A percentile compares a stretch with the other conserved stretches of the same genome.
Evolutionary conservation across 2,329 filamentous ascomycete genomes (phyloP).

Genomic region (Phialocephala subalpina): DNA sequence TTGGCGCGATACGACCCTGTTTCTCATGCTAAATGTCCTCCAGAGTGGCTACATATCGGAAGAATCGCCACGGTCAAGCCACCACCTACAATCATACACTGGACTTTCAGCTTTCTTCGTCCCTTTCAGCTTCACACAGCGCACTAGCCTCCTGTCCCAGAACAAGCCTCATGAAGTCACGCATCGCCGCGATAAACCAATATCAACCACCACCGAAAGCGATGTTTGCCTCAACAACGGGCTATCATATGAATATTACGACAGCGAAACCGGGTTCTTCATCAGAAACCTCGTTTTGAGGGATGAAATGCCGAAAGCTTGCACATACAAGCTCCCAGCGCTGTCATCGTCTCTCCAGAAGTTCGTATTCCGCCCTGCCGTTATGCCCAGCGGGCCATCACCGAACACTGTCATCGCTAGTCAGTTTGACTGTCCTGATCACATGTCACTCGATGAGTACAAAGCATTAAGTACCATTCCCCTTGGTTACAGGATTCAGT

Average conservation of each 20-base stretch:
- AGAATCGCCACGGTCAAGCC: background rate
- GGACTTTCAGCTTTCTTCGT: constrained; percentile 17
- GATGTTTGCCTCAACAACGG: constrained; percentile 24
- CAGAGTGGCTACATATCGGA: background rate
- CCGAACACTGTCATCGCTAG: constrained; percentile 52
- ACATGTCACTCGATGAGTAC: constrained; percentile 62
- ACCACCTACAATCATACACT: constrained; percentile 9
- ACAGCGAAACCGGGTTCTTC: constrained; percentile 13
- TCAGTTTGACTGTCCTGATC: constrained; percentile 54
- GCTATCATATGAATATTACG: constrained; percentile 25
- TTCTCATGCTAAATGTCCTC: constrained; percentile 14
- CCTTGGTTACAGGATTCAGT: constrained; percentile 57
- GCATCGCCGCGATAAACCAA: background rate
- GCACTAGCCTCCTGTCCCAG: constrained; percentile 18
- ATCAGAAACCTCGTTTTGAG: background rate
- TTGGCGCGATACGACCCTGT: constrained; percentile 54
- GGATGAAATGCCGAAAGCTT: constrained; percentile 4
- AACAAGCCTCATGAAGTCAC: constrained; percentile 21
- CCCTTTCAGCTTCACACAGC: constrained; percentile 13
- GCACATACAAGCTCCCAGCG: constrained; percentile 13
- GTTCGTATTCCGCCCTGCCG: constrained; percentile 7
- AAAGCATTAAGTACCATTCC: constrained; percentile 57
- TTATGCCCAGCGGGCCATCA: constrained; percentile 9
- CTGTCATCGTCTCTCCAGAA: constrained; percentile 20
- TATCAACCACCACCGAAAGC: background rate